Evolutionary conservation across 176 grass and related monocot genomes (phyloP), one percentile per base, ranked within the genome.

Genomic region (Cenchrus purpureus): DNA sequence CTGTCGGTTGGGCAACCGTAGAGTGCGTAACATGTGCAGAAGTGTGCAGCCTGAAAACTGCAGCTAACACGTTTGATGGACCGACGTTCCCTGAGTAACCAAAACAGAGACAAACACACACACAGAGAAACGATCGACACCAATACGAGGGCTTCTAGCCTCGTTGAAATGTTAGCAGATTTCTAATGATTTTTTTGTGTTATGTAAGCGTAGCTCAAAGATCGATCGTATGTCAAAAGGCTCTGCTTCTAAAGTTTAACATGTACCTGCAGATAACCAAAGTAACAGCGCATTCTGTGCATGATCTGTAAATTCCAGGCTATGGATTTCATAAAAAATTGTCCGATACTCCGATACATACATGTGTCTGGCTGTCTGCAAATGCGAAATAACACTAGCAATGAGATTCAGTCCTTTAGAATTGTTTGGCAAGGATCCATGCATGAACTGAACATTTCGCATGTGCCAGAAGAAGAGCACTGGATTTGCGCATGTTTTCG

Each of bases 1-100:
- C 14, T 84, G 79, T 75, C 25, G 25, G 25, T 63, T 81, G 91
- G 67, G 9, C 84, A 86, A 34, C 31, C 83, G 79, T 86, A 90
- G 83, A 63, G 14, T 2, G 6, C 5, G 0, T 12, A 0, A 10
- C 25, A 7, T 0, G 8, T 6, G 6, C 13, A 15, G 29, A 37
- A 7, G 56, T 15, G 10, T 19, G 3, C 28, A 20, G 3, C 8
- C 34, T 78, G 79, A 0, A 45, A 62, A 15, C 1, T 55, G 3
- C 29, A 73, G 9, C 82, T 74, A 20, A 66, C 67, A 65, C 57
- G 80, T 22, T 16, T 28, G 80, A 54, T 44, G 29, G 46, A 74
- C 22, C 50, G 52, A 32, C 10, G 11, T 64, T 31, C 1, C 4
- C 34, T 37, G 19, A 16, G 70, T 17, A 42, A 62, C 17, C 17